Evolutionary conservation across 140 eudicot genomes (phyloP).

Genomic region (Erigeron philadelphicus): DNA sequence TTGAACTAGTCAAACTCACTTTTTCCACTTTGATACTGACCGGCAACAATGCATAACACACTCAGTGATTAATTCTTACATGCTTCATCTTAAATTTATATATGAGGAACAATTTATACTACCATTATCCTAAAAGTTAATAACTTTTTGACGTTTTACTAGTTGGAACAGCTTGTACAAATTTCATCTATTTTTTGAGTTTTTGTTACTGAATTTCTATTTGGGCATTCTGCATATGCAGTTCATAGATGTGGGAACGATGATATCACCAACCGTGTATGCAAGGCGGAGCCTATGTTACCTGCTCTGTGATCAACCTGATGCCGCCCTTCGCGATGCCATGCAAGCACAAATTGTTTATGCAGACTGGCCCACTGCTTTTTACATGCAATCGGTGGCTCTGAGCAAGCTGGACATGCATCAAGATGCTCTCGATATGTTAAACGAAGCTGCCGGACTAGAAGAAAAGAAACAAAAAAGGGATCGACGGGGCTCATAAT

Average conservation of each 20-base stretch:
- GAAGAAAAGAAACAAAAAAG: constrained; percentile 68
- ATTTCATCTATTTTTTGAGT: no score
- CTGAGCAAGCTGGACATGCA: constrained; percentile 76
- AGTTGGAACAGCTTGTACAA: no score
- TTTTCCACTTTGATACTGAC: no score
- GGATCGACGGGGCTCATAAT: constrained; percentile 42
- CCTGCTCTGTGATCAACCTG: constrained; percentile 73
- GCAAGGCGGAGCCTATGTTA: constrained; percentile 71
- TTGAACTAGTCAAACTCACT: no score
- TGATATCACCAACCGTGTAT: constrained; percentile 79
- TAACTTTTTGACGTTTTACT: no score
- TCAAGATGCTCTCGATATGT: constrained; percentile 76
- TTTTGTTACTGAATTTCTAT: no score
- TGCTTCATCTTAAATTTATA: no score
- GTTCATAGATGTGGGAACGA: constrained; percentile 82
- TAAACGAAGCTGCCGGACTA: constrained; percentile 67
- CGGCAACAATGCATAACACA: no score
- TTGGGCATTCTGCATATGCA: constrained; percentile 22
- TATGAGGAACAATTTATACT: no score
- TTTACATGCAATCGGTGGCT: constrained; percentile 87
- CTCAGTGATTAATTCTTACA: no score
- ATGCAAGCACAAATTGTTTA: constrained; percentile 86
- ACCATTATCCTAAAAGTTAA: no score
- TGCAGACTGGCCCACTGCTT: constrained; percentile 86
- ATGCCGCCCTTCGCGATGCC: constrained; percentile 81